Evolutionary conservation across 306 rosid species (phyloP).

Genomic region (Ceratonia siliqua): DNA sequence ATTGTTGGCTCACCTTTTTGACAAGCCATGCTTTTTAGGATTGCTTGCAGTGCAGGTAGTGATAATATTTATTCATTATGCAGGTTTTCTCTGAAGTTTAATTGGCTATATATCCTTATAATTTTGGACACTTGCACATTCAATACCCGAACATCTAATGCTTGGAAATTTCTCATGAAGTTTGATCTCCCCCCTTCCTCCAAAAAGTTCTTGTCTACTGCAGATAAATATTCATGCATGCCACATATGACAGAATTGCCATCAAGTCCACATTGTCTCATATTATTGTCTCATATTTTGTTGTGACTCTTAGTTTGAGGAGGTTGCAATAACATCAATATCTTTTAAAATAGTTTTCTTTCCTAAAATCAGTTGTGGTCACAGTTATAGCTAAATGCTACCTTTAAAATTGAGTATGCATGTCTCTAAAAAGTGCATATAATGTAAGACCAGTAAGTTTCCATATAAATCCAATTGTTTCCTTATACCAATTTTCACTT

Average conservation of each 20-base stretch:
- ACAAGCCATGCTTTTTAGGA: slow-evolving; percentile 78
- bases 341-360: neutral
- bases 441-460: slow-evolving; percentile 7
- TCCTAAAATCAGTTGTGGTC: neutral
- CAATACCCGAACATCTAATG: neutral
- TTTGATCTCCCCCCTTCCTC: neutral
- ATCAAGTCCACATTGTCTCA: slow-evolving; percentile 15
- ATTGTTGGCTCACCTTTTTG: slow-evolving; percentile 73
- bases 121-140: neutral
- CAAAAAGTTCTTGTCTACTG: neutral
- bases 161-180: neutral
- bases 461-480: neutral
- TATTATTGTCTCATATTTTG: neutral
- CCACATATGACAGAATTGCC: neutral
- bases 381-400: neutral
- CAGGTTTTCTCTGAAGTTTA: neutral
- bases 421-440: neutral
- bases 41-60: slow-evolving; percentile 66
- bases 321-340: neutral
- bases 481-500: neutral
- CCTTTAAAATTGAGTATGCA: neutral
- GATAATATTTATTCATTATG: neutral
- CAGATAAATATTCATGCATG: neutral
- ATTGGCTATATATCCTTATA: neutral
- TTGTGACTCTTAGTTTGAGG: neutral